Evolutionary conservation across 306 rosid species (phyloP), one percentile per base, ranked within the genome.

Genomic region (Lithocarpus polystachyus): DNA sequence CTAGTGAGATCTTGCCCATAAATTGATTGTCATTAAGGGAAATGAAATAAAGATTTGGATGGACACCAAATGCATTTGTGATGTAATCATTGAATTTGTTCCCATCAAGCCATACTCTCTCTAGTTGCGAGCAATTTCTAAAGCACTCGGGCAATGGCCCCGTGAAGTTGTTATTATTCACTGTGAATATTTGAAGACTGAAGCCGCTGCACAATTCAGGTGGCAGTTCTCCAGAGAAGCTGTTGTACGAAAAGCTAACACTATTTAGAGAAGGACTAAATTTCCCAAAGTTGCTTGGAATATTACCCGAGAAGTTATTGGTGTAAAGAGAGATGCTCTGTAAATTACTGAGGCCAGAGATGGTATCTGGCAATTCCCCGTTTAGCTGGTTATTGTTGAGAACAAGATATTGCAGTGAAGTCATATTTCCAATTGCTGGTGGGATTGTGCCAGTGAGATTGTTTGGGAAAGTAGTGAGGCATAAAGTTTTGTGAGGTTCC

Each of bases 201-300:
- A 73, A 56, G 29, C 87, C 84, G 10, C 74, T 81, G 19, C 97
- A 92, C 62, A 92, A 48, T 23, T 82, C 83, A 52, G 87, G 69
- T 19, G 97, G 97, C 75, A 92, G 77, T 72, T 87, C 87, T 83
- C 97, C 96, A 2, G 91, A 78, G 81, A 92, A 90, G 64, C 74
- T 84, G 89, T 92, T 92, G 84, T 86, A 79, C 4, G 96, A 85
- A 59, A 89, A 81, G 80, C 74, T 85, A 55, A 90, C 79, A 20
- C 1, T 2, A 6, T 0, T 9, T 85, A 92, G 83, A 40, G 14
- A 5, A 65, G 86, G 93, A 77, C 81, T 90, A 33, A 59, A 33
- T 79, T 79, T 87, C 35, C 94, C 94, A 45, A 90, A 90, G 26
- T 87, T 84, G 17, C 61, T 64, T 0, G 95, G 88, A 84, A 92